These are phyloP conservation scores for Mycena latifolia DNA, from an alignment of 768 basidiomycete species.

Conservation along the genomic window DNA sequence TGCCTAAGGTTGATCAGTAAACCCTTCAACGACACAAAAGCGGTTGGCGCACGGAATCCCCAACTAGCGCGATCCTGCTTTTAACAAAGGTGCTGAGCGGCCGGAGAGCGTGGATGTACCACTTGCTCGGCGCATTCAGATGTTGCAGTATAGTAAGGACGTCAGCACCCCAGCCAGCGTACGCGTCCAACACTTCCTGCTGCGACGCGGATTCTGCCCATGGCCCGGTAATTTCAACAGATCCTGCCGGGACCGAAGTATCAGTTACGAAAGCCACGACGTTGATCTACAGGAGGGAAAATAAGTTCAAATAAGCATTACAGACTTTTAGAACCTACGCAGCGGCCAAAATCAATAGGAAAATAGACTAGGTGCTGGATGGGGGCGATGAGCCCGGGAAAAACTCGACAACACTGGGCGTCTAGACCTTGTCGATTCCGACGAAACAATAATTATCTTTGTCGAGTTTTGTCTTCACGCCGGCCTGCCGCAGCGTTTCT, in stretches of 20 bases:
- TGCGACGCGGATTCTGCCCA: constrained; percentile 58
- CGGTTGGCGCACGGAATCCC: constrained; percentile 59
- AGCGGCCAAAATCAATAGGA: constrained; percentile 55
- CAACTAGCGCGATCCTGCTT: constrained; percentile 60
- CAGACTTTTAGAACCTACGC: constrained; percentile 44
- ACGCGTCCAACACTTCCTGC: constrained; percentile 56
- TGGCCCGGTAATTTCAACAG: constrained; percentile 44
- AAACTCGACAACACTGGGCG: too few relatives aligned
- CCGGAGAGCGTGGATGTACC: constrained; percentile 64
- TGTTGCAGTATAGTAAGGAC: constrained; percentile 54
- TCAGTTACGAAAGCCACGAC: constrained; percentile 58
- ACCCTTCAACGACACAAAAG: background rate
- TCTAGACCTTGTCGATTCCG: constrained; percentile 62
- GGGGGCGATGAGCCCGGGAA: too few relatives aligned
- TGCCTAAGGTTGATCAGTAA: constrained; percentile 48
- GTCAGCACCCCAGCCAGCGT: constrained; percentile 62
- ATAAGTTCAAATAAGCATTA: background rate
- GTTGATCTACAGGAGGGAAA: constrained; percentile 52
- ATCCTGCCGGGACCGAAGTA: constrained; percentile 40
- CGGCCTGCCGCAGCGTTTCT: constrained; percentile 51
- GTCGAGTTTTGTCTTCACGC: constrained; percentile 54
- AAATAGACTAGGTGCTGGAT: constrained; percentile 69
- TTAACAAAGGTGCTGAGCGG: constrained; percentile 58
- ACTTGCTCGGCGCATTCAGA: constrained; percentile 59
- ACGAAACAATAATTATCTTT: constrained; percentile 55